Evolutionary conservation across 805 yeast species (phyloP).

Genomic region (Myxozyma geophila): DNA sequence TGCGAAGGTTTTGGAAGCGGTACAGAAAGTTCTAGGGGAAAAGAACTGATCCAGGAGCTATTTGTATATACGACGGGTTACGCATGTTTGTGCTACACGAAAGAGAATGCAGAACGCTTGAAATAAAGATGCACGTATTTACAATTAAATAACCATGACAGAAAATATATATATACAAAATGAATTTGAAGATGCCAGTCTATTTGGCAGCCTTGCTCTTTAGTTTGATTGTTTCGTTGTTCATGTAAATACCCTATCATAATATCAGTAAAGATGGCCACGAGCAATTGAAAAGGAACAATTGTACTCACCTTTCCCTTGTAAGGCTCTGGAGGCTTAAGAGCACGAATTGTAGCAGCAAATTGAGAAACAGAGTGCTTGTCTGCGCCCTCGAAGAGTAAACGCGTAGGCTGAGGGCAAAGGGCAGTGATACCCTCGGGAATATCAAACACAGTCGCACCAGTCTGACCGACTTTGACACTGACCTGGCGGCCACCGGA

Average conservation of each 20-base stretch:
- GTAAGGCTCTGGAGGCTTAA: slow-evolving; percentile 96
- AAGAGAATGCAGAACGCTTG: not conserved
- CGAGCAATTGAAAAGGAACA: not conserved
- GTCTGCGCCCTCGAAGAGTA: slow-evolving; percentile 83
- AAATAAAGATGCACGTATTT: not conserved
- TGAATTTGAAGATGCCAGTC: slow-evolving; percentile 12
- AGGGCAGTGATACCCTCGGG: slow-evolving; percentile 77
- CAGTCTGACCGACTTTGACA: slow-evolving; percentile 87
- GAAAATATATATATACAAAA: slow-evolving; percentile 12
- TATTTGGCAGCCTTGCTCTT: slow-evolving; percentile 94
- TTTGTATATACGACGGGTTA: not conserved
- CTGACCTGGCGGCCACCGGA: slow-evolving; percentile 61
- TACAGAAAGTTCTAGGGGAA: slow-evolving; percentile 32
- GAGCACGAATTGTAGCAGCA: slow-evolving; percentile 84
- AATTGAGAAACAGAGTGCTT: slow-evolving; percentile 84
- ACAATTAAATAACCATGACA: slow-evolving; percentile 2
- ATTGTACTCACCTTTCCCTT: slow-evolving; percentile 69
- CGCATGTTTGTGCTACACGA: not conserved
- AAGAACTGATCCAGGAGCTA: not conserved
- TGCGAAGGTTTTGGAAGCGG: slow-evolving; percentile 29
- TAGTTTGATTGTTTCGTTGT: slow-evolving; percentile 85
- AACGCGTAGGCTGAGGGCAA: slow-evolving; percentile 83
- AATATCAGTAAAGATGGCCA: not conserved
- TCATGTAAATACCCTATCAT: slow-evolving; percentile 75
- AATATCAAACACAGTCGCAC: slow-evolving; percentile 71